phyloP scores from a whole-genome alignment of 805 yeast species.

The Candida pini region DNA sequence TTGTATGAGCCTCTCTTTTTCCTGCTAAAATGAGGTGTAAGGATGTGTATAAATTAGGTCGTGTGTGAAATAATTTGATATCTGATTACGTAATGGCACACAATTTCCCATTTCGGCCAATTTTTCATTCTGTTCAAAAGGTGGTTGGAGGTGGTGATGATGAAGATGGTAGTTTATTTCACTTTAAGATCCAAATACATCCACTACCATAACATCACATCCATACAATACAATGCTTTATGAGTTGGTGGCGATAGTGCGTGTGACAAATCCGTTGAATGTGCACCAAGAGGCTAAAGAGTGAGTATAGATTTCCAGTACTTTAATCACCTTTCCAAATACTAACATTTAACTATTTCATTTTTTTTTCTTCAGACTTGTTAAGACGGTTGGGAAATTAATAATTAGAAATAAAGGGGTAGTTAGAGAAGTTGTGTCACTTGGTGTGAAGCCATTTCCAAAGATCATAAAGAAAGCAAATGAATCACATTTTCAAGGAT shows the following conservation, averaged over 20 bases:
- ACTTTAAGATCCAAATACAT: no score
- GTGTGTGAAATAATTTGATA: no score
- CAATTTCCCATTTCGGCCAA: no score
- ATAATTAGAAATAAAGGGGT: conserved; percentile 89
- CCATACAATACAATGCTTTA: conserved; percentile 57
- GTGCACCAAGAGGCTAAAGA: conserved; percentile 60
- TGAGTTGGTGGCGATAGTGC: conserved; percentile 85
- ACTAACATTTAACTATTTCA: conserved; percentile 1
- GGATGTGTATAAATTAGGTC: no score
- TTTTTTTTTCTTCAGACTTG: conserved; percentile 12
- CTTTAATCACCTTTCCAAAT: neutral
- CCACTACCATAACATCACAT: neutral
- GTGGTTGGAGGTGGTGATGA: no score
- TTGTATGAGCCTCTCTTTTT: neutral
- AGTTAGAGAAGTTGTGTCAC: conserved; percentile 72
- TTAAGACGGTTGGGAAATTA: conserved; percentile 68
- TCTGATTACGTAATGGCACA: no score
- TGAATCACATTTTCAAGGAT: conserved; percentile 86
- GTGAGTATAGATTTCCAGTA: conserved; percentile 15
- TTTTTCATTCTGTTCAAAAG: no score
- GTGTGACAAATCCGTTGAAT: conserved; percentile 56
- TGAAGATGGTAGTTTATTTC: no score
- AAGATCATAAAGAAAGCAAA: conserved; percentile 78
- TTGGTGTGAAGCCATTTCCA: conserved; percentile 78
- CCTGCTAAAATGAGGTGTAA: no score